Evolutionary conservation across 2,329 filamentous ascomycete species (phyloP), one percentile per base, ranked within the genome.

Genomic region (Shiraia sp.): DNA sequence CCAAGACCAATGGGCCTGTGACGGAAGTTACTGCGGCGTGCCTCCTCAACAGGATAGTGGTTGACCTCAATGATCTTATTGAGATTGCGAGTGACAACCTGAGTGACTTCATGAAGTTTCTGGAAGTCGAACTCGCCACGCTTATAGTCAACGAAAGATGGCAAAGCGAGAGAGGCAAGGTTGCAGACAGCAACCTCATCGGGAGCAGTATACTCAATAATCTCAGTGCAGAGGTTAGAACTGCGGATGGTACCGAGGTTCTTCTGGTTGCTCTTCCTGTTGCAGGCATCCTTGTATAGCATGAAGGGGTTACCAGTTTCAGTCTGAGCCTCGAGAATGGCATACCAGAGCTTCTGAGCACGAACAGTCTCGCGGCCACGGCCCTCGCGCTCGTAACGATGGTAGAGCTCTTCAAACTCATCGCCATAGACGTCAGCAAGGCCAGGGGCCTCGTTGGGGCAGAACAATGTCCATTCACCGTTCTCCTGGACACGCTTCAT

Each of bases 201-300:
- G 25, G 93, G 92, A 25, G 93, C 90, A 54, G 80, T 95, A 79
- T 96, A 99, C 78, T 99, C 93, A 54, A 99, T 82, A 61, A 99
- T 99, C 75, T 99, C 93, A 36, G 92, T 97, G 84, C 93, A 99
- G 34, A 99, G 80, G 74, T 99, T 99, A 66, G 93, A 99, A 80
- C 90, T 96, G 73, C 90, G 90, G 63, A 99, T 99, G 50, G 91
- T 96, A 55, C 93, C 93, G 23, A 99, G 81, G 75, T 99, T 99
- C 86, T 99, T 97, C 79, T 99, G 93, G 82, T 99, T 99, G 80
- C 91, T 96, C 87, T 99, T 99, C 72, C 85, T 85, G 83, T 99
- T 99, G 83, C 88, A 92, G 65, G 86, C 82, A 75, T 99, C 93
- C 81, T 99, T 99, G 85, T 99, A 99, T 47, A 97, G 85, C 90